Evolutionary conservation across 768 basidiomycete species (phyloP), one percentile per base, ranked within the genome.

Genomic region (Mycena vulgaris): DNA sequence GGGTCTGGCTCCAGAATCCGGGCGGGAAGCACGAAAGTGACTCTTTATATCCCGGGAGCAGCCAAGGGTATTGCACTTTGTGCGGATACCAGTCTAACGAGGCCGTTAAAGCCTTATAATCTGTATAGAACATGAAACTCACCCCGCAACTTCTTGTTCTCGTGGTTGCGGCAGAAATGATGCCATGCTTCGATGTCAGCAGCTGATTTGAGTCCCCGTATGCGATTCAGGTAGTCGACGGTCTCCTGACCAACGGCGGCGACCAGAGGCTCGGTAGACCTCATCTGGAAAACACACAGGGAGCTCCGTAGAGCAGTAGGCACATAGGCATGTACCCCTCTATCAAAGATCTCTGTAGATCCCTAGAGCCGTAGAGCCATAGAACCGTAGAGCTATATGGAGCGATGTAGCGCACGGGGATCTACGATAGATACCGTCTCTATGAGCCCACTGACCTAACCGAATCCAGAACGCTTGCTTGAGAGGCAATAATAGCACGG

Each of bases 61-160:
- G 37, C 61, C 61, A 63, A 2, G 49, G 23, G 49, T 63, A 63
- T 27, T 25, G 49, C 0, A 63, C n/a, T 48, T 63, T 63, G 25
- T 63, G 61, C 25, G 28, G 5, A 17, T 63, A 52, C 61, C 48
- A 63, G 27, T 49, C 61, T 63, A 30, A n/a, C 1, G 25, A 49
- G 16, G 14, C n/a, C n/a, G n/a, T n/a, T n/a, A n/a, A n/a, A n/a
- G n/a, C n/a, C n/a, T n/a, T n/a, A 0, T 16, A 10, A n/a, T 63
- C 1, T 39, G 48, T 25, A 16, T 25, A 8, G 48, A 37, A 5
- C 27, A 28, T 11, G 35, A 37, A 23, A 19, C 27, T 3, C 25
- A 61, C 61, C 61, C 3, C 8, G 33, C 48, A 63, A 16, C 28
- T 63, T 63, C 37, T 52, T 40, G 10, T 52, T 52, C 30, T n/a